A percentile compares a stretch with the other conserved stretches of the same genome.
These are phyloP conservation scores for Phytophthora multivora DNA, from an alignment of 352 stramenopile species.

Conservation along the genomic window DNA sequence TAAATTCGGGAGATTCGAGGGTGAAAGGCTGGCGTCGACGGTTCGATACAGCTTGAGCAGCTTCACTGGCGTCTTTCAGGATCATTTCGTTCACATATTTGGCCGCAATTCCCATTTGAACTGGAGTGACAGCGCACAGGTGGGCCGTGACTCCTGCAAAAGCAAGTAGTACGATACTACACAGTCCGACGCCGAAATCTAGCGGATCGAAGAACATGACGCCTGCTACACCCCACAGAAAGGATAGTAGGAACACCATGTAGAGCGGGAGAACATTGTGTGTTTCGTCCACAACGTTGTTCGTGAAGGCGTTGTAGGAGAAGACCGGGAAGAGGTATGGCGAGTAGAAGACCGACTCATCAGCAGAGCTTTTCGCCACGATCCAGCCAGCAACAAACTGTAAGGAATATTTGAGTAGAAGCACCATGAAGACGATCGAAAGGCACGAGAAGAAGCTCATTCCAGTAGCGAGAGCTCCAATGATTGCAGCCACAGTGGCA, in stretches of 20 bases:
- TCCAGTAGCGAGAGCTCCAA: conserved; percentile 49
- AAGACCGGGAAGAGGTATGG: conserved; percentile 92
- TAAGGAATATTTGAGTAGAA: conserved; percentile 76
- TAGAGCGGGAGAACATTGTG: conserved; percentile 71
- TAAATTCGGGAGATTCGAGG: conserved; percentile 79
- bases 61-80: conserved; percentile 81
- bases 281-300: conserved; percentile 92
- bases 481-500: conserved; percentile 45
- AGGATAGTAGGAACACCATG: conserved; percentile 66
- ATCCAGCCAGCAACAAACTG: conserved; percentile 71
- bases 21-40: conserved; percentile 70
- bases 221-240: conserved; percentile 86
- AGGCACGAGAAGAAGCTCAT: conserved; percentile 86
- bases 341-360: conserved; percentile 83
- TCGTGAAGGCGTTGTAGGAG: conserved; percentile 90
- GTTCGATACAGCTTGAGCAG: conserved; percentile 70
- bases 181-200: conserved; percentile 87
- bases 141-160: conserved; percentile 81
- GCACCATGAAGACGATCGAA: conserved; percentile 83
- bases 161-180: conserved; percentile 80
- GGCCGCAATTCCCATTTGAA: conserved; percentile 86
- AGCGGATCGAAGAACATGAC: conserved; percentile 93
- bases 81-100: conserved; percentile 92
- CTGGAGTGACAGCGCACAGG: conserved; percentile 81
- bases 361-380: conserved; percentile 41